Evolutionary conservation across 208 protist genomes (phyloP).

Genomic region (Crithidia expoeki): DNA sequence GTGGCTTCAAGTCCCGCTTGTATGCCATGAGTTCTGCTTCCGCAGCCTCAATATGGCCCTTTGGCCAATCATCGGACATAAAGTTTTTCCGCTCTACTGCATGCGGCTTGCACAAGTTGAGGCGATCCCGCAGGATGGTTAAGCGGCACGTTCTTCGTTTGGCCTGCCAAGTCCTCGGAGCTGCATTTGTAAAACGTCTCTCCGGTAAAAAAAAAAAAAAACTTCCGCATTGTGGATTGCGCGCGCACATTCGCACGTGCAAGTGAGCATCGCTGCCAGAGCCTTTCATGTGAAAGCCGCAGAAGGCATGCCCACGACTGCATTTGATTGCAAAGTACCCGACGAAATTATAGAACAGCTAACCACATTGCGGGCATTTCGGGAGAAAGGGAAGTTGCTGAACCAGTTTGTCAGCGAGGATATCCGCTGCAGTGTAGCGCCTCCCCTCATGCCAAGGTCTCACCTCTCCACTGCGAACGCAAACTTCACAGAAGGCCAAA

Average conservation of each 20-base stretch:
- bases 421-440: neutral
- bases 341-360: conserved; percentile 26
- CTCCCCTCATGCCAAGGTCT: conserved; percentile 9
- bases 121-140: neutral
- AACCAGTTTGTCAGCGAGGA: conserved; percentile 5
- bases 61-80: conserved; percentile 18
- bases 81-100: neutral
- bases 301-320: conserved; percentile 23
- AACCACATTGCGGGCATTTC: conserved; percentile 24
- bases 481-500: conserved; percentile 13
- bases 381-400: conserved; percentile 12
- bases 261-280: conserved; percentile 11
- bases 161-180: conserved; percentile 4
- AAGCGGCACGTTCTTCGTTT: conserved; percentile 5
- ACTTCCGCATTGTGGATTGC: neutral
- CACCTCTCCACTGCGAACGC: neutral
- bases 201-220: neutral
- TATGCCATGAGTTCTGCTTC: neutral
- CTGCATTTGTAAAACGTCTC: neutral
- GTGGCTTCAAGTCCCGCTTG: neutral
- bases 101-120: neutral
- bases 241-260: conserved; percentile 1
- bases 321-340: conserved; percentile 33
- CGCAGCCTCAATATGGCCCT: neutral
- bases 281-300: conserved; percentile 28